A percentile compares a stretch with the other conserved stretches of the same genome.
These are phyloP conservation scores for Diplocarpon mali DNA, from an alignment of 2,329 filamentous ascomycete species.

Conservation along the genomic window DNA sequence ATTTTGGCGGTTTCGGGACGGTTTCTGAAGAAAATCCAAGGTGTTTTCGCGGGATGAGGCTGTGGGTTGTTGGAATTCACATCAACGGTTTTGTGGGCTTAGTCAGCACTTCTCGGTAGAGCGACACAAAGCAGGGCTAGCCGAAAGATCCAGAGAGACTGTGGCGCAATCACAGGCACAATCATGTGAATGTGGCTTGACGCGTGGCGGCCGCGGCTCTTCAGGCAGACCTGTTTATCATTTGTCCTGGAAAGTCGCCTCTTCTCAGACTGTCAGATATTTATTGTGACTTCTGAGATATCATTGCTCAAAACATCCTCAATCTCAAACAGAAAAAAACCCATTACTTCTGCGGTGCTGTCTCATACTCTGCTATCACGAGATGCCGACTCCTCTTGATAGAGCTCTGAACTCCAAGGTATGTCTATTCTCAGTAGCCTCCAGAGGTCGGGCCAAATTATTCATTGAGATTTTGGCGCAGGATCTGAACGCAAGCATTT, in stretches of 20 bases:
- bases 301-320: no score
- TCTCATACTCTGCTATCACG: slow-evolving; percentile 16
- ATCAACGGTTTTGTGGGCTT: slow-evolving; percentile 11
- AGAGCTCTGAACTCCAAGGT: slow-evolving; percentile 61
- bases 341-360: neutral
- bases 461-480: neutral
- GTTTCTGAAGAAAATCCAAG: slow-evolving; percentile 15
- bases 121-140: no score
- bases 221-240: no score
- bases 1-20: slow-evolving; percentile 56
- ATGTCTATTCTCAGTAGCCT: slow-evolving; percentile 7
- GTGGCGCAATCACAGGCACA: no score
- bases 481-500: no score
- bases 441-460: neutral
- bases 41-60: slow-evolving; percentile 8
- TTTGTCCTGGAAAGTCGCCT: no score
- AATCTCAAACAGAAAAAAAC: neutral
- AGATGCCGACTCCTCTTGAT: slow-evolving; percentile 61
- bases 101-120: slow-evolving; percentile 11
- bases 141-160: neutral
- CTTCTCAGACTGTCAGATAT: no score
- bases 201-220: no score
- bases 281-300: no score
- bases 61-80: slow-evolving; percentile 4
- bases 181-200: no score